Conservation (phyloP, 2,329 filamentous ascomycete genomes). For the Macrophomina phaseolina region DNA sequence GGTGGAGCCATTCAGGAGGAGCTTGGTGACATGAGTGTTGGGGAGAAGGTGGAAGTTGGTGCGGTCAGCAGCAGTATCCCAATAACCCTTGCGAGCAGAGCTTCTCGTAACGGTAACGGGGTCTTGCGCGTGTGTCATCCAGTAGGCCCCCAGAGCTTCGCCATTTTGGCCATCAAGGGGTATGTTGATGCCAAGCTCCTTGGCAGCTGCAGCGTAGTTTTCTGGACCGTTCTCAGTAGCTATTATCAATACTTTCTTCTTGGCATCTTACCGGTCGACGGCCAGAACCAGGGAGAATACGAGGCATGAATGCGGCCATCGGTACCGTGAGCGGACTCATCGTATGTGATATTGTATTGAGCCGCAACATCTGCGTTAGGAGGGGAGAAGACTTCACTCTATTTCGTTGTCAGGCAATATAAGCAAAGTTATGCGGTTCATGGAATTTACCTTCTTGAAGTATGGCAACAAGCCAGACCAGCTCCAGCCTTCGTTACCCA, state of each 20-base stretch:
- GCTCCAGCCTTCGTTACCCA: constrained; percentile 33
- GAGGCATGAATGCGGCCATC: constrained; percentile 27
- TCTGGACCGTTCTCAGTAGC: background rate
- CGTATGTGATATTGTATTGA: constrained; percentile 22
- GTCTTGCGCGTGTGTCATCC: constrained; percentile 28
- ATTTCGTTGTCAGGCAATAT: background rate
- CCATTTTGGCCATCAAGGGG: constrained; percentile 29
- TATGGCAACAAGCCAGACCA: constrained; percentile 39
- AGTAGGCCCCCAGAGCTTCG: constrained; percentile 27
- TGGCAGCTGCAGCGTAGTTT: constrained; percentile 30
- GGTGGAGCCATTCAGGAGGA: background rate
- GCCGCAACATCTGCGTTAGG: background rate
- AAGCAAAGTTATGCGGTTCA: no score
- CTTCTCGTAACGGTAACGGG: constrained; percentile 10
- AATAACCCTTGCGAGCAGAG: constrained; percentile 28
- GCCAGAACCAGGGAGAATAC: constrained; percentile 17
- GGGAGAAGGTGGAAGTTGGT: constrained; percentile 33
- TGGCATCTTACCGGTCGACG: background rate
- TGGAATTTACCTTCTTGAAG: constrained; percentile 37
- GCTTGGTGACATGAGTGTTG: constrained; percentile 22
- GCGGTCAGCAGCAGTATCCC: constrained; percentile 30
- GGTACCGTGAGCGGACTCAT: constrained; percentile 27
- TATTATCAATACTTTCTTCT: background rate
- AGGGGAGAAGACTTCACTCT: constrained; percentile 35
- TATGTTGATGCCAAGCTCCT: constrained; percentile 28